Conservation (phyloP, 257 asterid species). For the Solanum habrochaites region DNA sequence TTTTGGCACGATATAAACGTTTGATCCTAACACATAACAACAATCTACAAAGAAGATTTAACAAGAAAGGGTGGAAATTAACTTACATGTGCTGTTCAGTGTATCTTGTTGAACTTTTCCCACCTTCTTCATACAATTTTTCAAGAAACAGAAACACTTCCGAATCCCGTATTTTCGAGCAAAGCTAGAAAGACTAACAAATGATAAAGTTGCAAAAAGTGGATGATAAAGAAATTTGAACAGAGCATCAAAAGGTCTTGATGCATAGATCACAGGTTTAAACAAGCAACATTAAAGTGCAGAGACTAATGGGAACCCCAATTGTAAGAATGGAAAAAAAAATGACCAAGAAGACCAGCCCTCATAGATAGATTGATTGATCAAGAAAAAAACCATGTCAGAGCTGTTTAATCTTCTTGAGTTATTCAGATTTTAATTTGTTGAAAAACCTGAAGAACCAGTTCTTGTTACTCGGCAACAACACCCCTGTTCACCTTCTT, state of each 20-base stretch:
- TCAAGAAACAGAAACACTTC: slow-evolving; percentile 69
- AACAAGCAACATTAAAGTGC: slow-evolving; percentile 60
- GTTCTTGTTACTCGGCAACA: not conserved
- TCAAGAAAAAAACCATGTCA: slow-evolving; percentile 75
- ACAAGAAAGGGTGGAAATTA: not conserved
- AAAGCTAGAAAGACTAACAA: slow-evolving; percentile 52
- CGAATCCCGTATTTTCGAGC: slow-evolving; percentile 59
- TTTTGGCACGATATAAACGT: not conserved
- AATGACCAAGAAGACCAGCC: slow-evolving; percentile 72
- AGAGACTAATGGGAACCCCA: slow-evolving; percentile 56
- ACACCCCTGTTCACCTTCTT: slow-evolving; percentile 7
- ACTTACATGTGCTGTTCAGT: slow-evolving; percentile 54
- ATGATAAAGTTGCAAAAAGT: slow-evolving; percentile 53
- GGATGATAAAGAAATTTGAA: slow-evolving; percentile 65
- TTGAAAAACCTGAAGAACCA: not conserved
- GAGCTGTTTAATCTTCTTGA: slow-evolving; percentile 43
- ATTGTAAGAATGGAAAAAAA: slow-evolving; percentile 54
- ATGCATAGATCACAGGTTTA: slow-evolving; percentile 48
- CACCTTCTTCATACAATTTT: slow-evolving; percentile 53
- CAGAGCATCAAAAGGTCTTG: slow-evolving; percentile 55
- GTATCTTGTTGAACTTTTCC: slow-evolving; percentile 56
- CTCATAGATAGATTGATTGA: slow-evolving; percentile 51
- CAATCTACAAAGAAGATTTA: not conserved
- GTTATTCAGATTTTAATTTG: slow-evolving; percentile 4
- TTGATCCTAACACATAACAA: not conserved